phyloP scores from a whole-genome alignment of 495 filamentous ascomycete genomes.

The Barbatosphaeria neglecta region DNA sequence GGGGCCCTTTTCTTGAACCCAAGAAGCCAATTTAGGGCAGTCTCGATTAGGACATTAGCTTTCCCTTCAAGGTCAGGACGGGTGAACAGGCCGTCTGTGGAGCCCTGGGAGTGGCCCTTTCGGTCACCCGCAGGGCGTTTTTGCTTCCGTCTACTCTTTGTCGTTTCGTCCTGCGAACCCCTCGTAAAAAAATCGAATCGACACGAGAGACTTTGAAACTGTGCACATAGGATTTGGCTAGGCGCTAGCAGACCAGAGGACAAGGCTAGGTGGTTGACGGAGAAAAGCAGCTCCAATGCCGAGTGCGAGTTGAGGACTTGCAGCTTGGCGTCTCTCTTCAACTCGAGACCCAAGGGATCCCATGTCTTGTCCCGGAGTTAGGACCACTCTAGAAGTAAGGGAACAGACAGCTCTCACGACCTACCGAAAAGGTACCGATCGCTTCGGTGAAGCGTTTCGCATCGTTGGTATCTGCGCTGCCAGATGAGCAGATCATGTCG shows the following conservation, averaged over 20 bases:
- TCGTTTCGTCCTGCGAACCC: background rate
- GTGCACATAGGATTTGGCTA: background rate
- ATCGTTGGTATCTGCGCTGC: background rate
- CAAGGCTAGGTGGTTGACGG: background rate
- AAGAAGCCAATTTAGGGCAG: background rate
- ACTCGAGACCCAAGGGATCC: background rate
- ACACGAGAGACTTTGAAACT: background rate
- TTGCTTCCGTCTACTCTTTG: background rate
- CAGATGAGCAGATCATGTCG: too few relatives aligned
- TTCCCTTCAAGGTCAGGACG: background rate
- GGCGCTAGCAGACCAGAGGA: background rate
- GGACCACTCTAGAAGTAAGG: background rate
- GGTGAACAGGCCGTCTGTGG: background rate
- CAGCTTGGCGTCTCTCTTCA: background rate
- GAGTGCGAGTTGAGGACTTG: background rate
- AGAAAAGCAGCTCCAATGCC: background rate
- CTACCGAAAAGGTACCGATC: background rate
- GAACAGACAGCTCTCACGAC: background rate
- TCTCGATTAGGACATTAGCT: background rate
- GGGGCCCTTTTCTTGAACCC: background rate
- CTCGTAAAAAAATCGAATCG: background rate
- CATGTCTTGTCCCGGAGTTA: background rate
- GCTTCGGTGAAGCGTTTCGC: background rate
- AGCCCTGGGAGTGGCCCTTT: background rate
- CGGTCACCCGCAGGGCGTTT: background rate